These are phyloP conservation scores for Penicillium daleae DNA, from an alignment of 495 filamentous ascomycete genomes.

Conservation along the genomic window DNA sequence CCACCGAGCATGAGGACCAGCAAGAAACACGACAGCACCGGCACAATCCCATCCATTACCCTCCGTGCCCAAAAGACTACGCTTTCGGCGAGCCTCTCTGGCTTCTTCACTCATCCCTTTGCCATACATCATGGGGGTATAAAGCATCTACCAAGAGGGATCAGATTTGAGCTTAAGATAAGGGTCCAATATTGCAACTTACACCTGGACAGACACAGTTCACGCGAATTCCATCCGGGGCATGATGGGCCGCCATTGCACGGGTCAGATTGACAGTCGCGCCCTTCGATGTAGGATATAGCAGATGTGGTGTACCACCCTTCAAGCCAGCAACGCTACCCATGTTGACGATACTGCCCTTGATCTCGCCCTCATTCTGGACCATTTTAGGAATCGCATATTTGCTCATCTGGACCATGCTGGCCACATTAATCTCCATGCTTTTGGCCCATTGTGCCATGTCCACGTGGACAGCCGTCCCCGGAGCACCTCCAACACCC, in stretches of 20 bases:
- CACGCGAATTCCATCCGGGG: slow-evolving; percentile 53
- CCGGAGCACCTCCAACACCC: slow-evolving; percentile 55
- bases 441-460: slow-evolving; percentile 54
- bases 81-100: slow-evolving; percentile 47
- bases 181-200: too few relatives aligned
- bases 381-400: slow-evolving; percentile 58
- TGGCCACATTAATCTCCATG: slow-evolving; percentile 60
- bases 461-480: slow-evolving; percentile 59
- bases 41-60: slow-evolving; percentile 58
- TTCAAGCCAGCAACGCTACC: slow-evolving; percentile 58
- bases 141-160: slow-evolving; percentile 47
- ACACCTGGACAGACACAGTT: slow-evolving; percentile 63
- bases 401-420: slow-evolving; percentile 61
- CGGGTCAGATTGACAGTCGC: slow-evolving; percentile 62
- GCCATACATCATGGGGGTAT: slow-evolving; percentile 62
- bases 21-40: slow-evolving; percentile 44
- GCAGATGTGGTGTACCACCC: slow-evolving; percentile 60
- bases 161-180: background rate
- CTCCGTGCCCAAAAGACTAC: slow-evolving; percentile 57
- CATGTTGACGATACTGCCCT: slow-evolving; percentile 60
- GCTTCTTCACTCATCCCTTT: slow-evolving; percentile 54
- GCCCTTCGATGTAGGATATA: slow-evolving; percentile 66
- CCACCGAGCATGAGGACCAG: slow-evolving; percentile 51
- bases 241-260: slow-evolving; percentile 63
- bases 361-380: slow-evolving; percentile 42